Base-by-base conservation (phyloP, 2,329 filamentous ascomycete species). In the Calonectria ilicicola region DNA sequence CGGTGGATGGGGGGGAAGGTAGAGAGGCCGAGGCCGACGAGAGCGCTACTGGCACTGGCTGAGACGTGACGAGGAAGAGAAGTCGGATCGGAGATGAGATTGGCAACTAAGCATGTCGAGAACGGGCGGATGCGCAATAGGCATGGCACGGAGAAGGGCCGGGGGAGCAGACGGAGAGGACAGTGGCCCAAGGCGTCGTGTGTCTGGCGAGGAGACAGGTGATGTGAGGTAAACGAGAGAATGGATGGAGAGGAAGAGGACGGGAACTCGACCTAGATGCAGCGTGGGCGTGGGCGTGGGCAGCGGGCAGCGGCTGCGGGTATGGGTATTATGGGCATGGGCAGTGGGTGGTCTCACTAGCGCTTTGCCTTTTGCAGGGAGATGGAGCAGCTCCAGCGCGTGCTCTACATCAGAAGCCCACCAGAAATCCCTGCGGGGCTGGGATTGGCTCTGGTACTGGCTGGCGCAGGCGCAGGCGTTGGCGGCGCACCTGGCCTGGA, bases 51-150 rank as follows among this genome's bases (percentile, higher is more conserved):
- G 73, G 60, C 64, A 75, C 68, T 72, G 72, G 66, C 62, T 68
- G 65, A 74, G 74, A 74, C 76, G 66, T 69, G 76, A 72, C 70
- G 72, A 75, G 67, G 65, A 72, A 74, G 72, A 71, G 72, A 68
- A 75, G 73, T 73, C 73, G 68, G 72, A 69, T 78, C 73, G 76
- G 70, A 76, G 70, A 73, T 60, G 66, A 74, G 73, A 73, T 78
- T 80, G 77, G 70, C 77, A 77, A 76, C 70, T 75, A 74, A 78
- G 77, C 79, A 80, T 80, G 72, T 79, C 79, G 79, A 71, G 74
- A 56, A 67, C 46, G 64, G 69, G 60, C 44, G 76, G 60, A 72
- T 65, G 66, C 74, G 72, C 67, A 70, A 72, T 70, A 75, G 72
- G 75, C 72, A 79, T 77, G 76, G 67, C 72, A 80, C 74, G 65